Conservation (phyloP, 371 early-diverging fungal genomes). For the Chytridium lagenaria region DNA sequence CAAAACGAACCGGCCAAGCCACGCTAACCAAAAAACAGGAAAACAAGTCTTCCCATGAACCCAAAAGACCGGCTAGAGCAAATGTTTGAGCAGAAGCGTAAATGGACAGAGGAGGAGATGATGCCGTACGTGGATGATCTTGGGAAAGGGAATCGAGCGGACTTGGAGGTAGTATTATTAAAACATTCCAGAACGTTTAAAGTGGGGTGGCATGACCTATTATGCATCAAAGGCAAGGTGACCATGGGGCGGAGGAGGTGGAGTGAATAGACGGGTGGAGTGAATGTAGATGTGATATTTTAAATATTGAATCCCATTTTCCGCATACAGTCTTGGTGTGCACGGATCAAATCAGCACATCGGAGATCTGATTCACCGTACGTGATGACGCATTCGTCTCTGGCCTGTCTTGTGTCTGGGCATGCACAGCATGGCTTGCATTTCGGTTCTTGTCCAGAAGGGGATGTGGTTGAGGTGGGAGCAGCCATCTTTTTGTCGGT, state of each 20-base stretch:
- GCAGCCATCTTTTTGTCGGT: too few relatives aligned
- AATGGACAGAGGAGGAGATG: conserved; percentile 48
- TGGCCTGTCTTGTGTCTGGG: conserved; percentile 89
- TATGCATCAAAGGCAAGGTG: conserved; percentile 5
- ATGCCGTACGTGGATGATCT: conserved; percentile 49
- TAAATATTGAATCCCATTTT: conserved; percentile 89
- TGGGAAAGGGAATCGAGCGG: conserved; percentile 36
- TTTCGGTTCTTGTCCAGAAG: conserved; percentile 45
- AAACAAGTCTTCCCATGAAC: conserved; percentile 39
- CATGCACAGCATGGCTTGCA: conserved; percentile 97
- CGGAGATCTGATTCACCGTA: conserved; percentile 73
- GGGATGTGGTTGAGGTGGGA: too few relatives aligned
- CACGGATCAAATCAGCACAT: conserved; percentile 86
- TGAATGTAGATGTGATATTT: background rate
- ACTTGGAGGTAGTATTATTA: conserved; percentile 45
- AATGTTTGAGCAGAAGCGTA: conserved; percentile 42
- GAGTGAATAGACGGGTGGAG: background rate
- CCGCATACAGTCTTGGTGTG: conserved; percentile 91
- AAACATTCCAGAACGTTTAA: conserved; percentile 48
- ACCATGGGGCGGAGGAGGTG: background rate
- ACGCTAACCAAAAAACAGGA: conserved; percentile 19
- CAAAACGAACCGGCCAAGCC: background rate
- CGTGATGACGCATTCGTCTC: conserved; percentile 88
- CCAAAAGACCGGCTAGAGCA: conserved; percentile 47
- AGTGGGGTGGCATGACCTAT: conserved; percentile 21